Evolutionary conservation across 139 green algal genomes (phyloP), one percentile per base, ranked within the genome.

Genomic region (Chlorokybus atmophyticus): DNA sequence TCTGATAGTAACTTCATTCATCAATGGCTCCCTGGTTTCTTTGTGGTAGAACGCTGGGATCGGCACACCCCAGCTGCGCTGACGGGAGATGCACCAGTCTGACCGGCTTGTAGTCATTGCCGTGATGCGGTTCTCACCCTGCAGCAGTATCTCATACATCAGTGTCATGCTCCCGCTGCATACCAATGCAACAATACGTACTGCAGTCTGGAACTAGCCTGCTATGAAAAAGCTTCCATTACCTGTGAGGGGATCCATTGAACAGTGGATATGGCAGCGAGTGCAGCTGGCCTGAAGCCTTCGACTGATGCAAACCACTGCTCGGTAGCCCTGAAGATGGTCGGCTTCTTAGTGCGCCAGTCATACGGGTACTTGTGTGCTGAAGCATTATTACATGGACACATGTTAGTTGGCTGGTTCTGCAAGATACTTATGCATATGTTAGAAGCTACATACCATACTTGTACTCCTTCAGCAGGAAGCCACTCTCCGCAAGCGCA

Each of bases 311-410:
- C 82, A 77, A 89, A 89, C 79, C 83, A 94, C 78, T 98, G 90
- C 64, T 85, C 75, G 8, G 91, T 97, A 48, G 91, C 87, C 19
- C 90, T 77, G 72, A 96, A 96, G 68, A 99, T 99, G 64, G 88
- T 95, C 3, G 92, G 92, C 68, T 94, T 91, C 78, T 99, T 99
- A 30, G 89, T 98, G 31, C 92, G 77, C 92, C 92, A 99, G 76
- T 99, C 92, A 68, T 99, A 99, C 0, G 92, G 91, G 73, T 98
- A 97, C 76, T 95, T 96, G 86, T 99, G 92, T 25, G 60, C 62
- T 70, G 62, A 0, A n/a, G 10, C 23, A 52, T 55, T 19, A 55
- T 19, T n/a, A n/a, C 39, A 47, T n/a, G 19, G 19, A 47, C 39
- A 47, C 39, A 47, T 19, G n/a, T n/a, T n/a, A n/a, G n/a, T n/a